Percentiles rank a stretch among this genome's conserved stretches.
Conservation (phyloP, 495 filamentous ascomycete genomes). For the Hyaloscypha finlandica region DNA sequence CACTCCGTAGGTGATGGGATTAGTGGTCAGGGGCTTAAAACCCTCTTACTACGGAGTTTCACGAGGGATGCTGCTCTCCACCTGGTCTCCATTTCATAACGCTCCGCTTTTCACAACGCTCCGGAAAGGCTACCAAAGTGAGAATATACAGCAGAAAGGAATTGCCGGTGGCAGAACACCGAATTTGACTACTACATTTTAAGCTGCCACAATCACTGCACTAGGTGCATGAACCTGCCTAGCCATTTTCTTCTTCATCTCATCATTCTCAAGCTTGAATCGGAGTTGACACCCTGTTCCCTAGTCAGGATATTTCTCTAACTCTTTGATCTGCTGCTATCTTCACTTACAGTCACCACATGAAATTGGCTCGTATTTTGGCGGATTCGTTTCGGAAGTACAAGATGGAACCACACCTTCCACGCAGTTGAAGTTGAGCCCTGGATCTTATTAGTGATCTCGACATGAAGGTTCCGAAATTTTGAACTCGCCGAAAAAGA, state of each 20-base stretch:
- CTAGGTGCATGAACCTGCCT: conserved; percentile 34
- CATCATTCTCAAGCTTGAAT: conserved; percentile 39
- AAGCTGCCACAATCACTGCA: conserved; percentile 37
- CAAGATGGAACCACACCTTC: conserved; percentile 54
- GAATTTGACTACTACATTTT: conserved; percentile 2
- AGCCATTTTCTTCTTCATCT: conserved; percentile 36
- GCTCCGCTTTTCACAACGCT: too few relatives aligned
- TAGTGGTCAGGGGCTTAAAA: neutral
- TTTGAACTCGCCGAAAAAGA: conserved; percentile 48
- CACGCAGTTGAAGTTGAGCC: conserved; percentile 48
- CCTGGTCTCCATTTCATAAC: too few relatives aligned
- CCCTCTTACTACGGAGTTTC: too few relatives aligned
- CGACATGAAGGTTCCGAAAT: too few relatives aligned
- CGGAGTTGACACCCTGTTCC: conserved; percentile 42
- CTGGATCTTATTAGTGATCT: conserved; percentile 14
- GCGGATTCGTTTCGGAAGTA: conserved; percentile 51
- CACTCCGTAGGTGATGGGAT: neutral
- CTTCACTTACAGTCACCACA: conserved; percentile 49
- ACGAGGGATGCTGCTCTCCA: too few relatives aligned
- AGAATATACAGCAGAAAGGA: too few relatives aligned
- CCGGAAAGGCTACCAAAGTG: too few relatives aligned
- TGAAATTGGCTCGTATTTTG: conserved; percentile 58
- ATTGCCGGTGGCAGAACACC: neutral
- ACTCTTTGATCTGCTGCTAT: neutral
- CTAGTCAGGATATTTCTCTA: conserved; percentile 9